Base-by-base conservation (phyloP, 2,329 filamentous ascomycete genomes). In the Penicillium crustosum region DNA sequence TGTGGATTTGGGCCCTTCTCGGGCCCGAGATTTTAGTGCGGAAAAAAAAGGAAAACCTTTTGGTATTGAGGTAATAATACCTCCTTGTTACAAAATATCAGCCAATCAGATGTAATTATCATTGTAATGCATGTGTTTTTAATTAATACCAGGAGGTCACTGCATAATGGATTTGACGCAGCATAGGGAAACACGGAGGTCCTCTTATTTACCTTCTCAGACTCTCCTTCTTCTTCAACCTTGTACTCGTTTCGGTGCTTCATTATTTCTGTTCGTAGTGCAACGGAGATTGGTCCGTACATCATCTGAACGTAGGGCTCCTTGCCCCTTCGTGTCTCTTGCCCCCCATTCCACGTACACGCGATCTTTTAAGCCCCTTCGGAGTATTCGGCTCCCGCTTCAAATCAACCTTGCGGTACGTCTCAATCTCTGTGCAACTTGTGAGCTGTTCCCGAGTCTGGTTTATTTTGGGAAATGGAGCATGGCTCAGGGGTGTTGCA, bases 301-400 rank as follows among this genome's bases (percentile, higher is more conserved):
- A 49, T 57, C 55, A 57, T 57, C 13, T 27, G 29, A 47, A 57
- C 55, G 49, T 57, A 57, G 55, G 55, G 55, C 55, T 43, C 35
- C 48, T 47, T 42, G 55, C 55, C 55, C 55, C 54, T 47, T 55
- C 53, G 47, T 53, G 55, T 42, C 19, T 47, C 49, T 47, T 57
- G 50, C 36, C 53, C 52, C 60, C 47, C 55, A 61, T 65, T 62
- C 63, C 65, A 67, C 65, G 65, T 66, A 63, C 55, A 58, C 49
- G 50, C 62, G 38, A 55, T 52, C 55, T 58, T 51, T 27, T 25
- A 59, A 59, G 51, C 59, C 58, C 57, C 54, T 51, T 45, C 59
- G 64, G 65, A 63, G 55, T 64, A 59, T 53, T 60, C 64, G 62
- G 64, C 63, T 67, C 49, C 44, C 49, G 21, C 23, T 8, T 55